Base-by-base conservation (phyloP, 192 early-diverging fungal genomes). In the Coemansia sp. region DNA sequence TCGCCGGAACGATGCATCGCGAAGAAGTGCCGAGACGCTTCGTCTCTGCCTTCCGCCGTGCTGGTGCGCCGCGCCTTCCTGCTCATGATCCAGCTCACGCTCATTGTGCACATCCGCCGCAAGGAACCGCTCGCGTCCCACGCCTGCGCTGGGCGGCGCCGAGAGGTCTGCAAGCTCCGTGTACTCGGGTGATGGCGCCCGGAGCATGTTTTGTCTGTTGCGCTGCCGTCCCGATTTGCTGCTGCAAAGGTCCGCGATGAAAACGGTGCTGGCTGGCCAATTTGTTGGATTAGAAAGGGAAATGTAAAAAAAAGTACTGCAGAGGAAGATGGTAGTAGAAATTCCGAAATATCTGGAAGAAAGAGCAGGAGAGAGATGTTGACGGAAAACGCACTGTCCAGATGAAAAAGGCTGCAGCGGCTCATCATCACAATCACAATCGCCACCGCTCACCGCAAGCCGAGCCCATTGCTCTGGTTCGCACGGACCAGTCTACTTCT, bases 81-180 rank as follows among this genome's bases (percentile, higher is more conserved):
- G 63, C 41, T 39, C 22, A 10, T 10, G 54, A 51, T 65, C 60
- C 13, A 22, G 54, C 42, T 12, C 40, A 13, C 9, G 54, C 59
- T 65, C 60, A 12, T 48, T 19, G 41, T 10, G 32, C 16, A 36
- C 36, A 42, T 43, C 11, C 26, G 66, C 51, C 15, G 49, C 45
- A 39, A 73, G 63, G 6, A 59, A 26, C 15, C 64, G 67, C 52
- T 73, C 71, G 22, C 45, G 41, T 5, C 63, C 37, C 5, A 61
- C 41, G 42, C 21, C 39, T 62, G 22, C 56, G 55, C 43, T 48
- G 18, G 67, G 45, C 10, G 66, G 58, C 8, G 36, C 40, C 26
- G 74, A 45, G 19, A 77, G 43, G 57, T 73, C 71, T 7, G 80
- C 57, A 18, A 82, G 71, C 63, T 82, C 80, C 1, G 74, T 71